Evolutionary conservation across 306 rosid species (phyloP).

Genomic region (Cucurbita moschata): DNA sequence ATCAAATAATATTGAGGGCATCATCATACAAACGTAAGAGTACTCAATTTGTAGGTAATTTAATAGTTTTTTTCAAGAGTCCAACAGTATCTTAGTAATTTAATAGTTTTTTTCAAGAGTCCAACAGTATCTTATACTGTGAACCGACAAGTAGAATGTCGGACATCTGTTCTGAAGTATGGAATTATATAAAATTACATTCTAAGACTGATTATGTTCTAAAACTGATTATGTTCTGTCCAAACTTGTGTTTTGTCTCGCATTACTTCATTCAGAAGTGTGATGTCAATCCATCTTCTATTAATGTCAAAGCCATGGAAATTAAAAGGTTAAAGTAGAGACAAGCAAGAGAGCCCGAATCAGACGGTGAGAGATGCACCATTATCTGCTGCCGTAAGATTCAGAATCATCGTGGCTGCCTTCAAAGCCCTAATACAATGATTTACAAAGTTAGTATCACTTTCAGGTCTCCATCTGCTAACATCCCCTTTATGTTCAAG

Average conservation of each 20-base stretch:
- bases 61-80: too few species aligned
- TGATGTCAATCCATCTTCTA: neutral
- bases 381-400: conserved; percentile 67
- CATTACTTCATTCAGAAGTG: neutral
- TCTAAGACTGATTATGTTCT: neutral
- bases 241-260: neutral
- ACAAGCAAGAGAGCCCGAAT: neutral
- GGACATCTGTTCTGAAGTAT: neutral
- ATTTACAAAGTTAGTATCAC: neutral
- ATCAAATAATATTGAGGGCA: too few species aligned
- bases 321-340: neutral
- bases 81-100: neutral
- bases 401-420: conserved; percentile 78
- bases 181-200: neutral
- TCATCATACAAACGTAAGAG: too few species aligned
- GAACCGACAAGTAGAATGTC: too few species aligned
- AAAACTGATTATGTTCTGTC: neutral
- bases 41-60: too few species aligned
- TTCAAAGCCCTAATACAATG: conserved; percentile 42
- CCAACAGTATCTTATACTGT: neutral
- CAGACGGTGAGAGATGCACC: conserved; percentile 87
- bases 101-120: too few species aligned
- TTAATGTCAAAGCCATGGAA: neutral
- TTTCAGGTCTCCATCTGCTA: neutral
- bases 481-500: neutral